These are phyloP conservation scores for Candida dendrica DNA, from an alignment of 805 yeast species.

Conservation along the genomic window DNA sequence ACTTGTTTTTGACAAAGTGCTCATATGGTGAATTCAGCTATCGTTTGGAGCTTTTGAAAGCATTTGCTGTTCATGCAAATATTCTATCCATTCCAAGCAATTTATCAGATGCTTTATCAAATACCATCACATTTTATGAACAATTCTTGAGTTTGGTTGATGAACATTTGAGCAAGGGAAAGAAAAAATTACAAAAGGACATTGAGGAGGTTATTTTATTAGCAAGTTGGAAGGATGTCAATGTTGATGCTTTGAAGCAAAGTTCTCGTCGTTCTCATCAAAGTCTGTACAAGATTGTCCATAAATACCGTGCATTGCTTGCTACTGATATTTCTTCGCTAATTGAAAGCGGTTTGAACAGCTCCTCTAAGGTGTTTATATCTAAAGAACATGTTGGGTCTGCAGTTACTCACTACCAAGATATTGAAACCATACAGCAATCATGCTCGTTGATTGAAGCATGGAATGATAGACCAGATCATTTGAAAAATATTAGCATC, in stretches of 20 bases:
- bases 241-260: conserved; percentile 86
- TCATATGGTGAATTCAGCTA: conserved; percentile 65
- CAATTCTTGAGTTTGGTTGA: conserved; percentile 54
- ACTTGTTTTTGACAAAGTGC: conserved; percentile 68
- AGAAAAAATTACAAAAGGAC: conserved; percentile 63
- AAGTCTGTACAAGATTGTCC: conserved; percentile 71
- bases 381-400: conserved; percentile 3
- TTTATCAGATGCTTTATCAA: conserved; percentile 38
- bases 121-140: conserved; percentile 54
- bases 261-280: conserved; percentile 88
- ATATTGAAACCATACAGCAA: conserved; percentile 6
- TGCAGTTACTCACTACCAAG: conserved; percentile 7
- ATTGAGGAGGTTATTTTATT: conserved; percentile 76
- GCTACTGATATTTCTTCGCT: conserved; percentile 41
- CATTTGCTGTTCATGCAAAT: conserved; percentile 54
- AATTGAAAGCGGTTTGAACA: conserved; percentile 54
- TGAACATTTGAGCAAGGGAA: conserved; percentile 36
- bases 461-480: conserved; percentile 52
- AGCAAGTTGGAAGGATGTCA: conserved; percentile 97
- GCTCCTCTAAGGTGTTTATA: conserved; percentile 10
- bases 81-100: conserved; percentile 22
- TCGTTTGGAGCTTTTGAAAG: conserved; percentile 52
- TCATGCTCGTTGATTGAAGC: conserved; percentile 23
- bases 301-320: conserved; percentile 68
- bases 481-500: conserved; percentile 42